Evolutionary conservation across 2,329 filamentous ascomycete genomes (phyloP), one percentile per base, ranked within the genome.

Genomic region (Calycina marina): DNA sequence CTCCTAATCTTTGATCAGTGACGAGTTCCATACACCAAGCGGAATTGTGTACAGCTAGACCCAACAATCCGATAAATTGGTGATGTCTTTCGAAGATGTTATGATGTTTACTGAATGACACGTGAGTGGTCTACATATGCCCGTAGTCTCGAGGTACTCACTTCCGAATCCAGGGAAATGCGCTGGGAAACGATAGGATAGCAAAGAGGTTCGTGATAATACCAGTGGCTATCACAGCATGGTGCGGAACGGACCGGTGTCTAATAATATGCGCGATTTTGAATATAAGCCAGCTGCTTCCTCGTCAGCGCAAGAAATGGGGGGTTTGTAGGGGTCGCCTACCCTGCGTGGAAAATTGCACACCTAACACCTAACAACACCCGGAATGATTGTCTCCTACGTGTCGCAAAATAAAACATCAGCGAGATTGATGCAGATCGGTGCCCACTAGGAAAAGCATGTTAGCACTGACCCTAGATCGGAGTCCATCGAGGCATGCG

Each of bases 331-430:
- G 18, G 11, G 14, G 22, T 32, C 6, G 25, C 48, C 42, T 52
- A 57, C 55, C 43, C 49, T 36, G 54, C 52, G 5, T 55, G 55
- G 2, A 56, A 59, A 4, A 59, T 44, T 3, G 56, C 56, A 35
- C 55, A 58, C n/a, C n/a, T n/a, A n/a, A n/a, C n/a, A n/a, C n/a
- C n/a, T n/a, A n/a, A n/a, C n/a, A n/a, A n/a, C n/a, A n/a, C 14
- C 56, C 56, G 0, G 55, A 58, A 40, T 59, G 56, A 18, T 58
- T 58, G 12, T 56, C 56, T 17, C 56, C 56, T n/a, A 59, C 56
- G 25, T 59, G 56, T 40, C 58, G 56, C 26, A 59, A 37, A 31
- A 54, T 42, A 56, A 58, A 6, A 53, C 56, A 3, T 48, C 54
- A 6, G 41, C 53, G 4, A 56, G 28, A 40, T 57, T 59, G 41